These are phyloP conservation scores for Auricularia sp. DNA, from an alignment of 768 basidiomycete genomes.

Conservation along the genomic window DNA sequence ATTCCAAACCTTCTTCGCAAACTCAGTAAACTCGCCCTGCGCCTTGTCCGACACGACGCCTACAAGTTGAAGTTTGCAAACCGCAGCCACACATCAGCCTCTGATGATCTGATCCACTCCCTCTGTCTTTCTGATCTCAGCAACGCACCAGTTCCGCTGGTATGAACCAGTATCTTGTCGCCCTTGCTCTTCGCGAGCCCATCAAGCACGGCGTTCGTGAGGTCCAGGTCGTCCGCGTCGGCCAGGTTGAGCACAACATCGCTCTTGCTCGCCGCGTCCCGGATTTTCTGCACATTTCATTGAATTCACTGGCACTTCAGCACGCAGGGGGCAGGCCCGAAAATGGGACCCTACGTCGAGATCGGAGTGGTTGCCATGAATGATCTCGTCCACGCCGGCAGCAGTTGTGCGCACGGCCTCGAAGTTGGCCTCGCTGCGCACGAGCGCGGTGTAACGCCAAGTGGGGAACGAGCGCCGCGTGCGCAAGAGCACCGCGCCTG, in stretches of 20 bases:
- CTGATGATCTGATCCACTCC: too few relatives aligned
- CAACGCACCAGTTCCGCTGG: slow-evolving; percentile 11
- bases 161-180: slow-evolving; percentile 18
- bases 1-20: slow-evolving; percentile 16
- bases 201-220: slow-evolving; percentile 14
- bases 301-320: background rate
- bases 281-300: background rate
- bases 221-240: slow-evolving; percentile 17
- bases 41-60: slow-evolving; percentile 9
- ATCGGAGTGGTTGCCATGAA: background rate
- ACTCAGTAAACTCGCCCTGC: slow-evolving; percentile 11
- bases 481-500: background rate
- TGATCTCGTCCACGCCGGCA: background rate
- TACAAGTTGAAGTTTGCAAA: background rate
- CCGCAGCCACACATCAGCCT: too few relatives aligned
- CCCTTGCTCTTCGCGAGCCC: slow-evolving; percentile 6
- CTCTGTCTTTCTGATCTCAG: too few relatives aligned
- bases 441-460: background rate
- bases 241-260: slow-evolving; percentile 19
- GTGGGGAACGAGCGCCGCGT: background rate
- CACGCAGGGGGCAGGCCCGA: too few relatives aligned
- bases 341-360: background rate
- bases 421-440: background rate
- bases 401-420: background rate
- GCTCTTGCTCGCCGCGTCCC: background rate